phyloP scores from a whole-genome alignment of 345 rosid species.

The Lepidium aucheri region DNA sequence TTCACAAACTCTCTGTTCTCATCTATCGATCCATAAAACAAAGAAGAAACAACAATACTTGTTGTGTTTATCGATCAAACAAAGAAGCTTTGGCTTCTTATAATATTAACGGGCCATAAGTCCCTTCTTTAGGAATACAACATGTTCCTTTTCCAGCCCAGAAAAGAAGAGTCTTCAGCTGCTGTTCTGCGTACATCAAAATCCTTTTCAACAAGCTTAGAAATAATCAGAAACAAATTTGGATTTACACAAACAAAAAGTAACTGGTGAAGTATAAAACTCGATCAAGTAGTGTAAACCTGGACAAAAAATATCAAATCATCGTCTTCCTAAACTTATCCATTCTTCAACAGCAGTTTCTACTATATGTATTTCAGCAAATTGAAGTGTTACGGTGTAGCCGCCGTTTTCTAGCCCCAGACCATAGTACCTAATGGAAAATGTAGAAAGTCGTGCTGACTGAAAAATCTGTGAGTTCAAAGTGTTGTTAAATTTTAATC shows the following conservation, averaged over 20 bases:
- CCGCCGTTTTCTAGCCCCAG: neutral
- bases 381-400: conserved; percentile 29
- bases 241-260: neutral
- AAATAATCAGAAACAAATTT: neutral
- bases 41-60: too few relatives aligned
- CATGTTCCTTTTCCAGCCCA: too few relatives aligned
- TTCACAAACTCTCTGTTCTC: too few relatives aligned
- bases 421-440: conserved; percentile 19
- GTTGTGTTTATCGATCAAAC: too few relatives aligned
- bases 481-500: neutral
- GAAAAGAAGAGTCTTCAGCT: too few relatives aligned
- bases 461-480: conserved; percentile 27
- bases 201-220: neutral
- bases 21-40: too few relatives aligned
- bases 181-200: too few relatives aligned
- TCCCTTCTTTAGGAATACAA: too few relatives aligned
- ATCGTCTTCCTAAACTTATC: conserved; percentile 15
- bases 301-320: conserved; percentile 38
- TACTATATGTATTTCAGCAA: conserved; percentile 35
- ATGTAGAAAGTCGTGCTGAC: conserved; percentile 14
- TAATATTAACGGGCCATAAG: conserved; percentile 8
- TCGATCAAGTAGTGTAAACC: conserved; percentile 14
- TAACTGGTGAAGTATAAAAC: too few relatives aligned
- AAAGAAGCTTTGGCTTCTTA: too few relatives aligned
- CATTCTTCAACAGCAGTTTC: too few relatives aligned